phyloP scores from a whole-genome alignment of 1,284 basidiomycete genomes.

The Ceratobasidium sp. region DNA sequence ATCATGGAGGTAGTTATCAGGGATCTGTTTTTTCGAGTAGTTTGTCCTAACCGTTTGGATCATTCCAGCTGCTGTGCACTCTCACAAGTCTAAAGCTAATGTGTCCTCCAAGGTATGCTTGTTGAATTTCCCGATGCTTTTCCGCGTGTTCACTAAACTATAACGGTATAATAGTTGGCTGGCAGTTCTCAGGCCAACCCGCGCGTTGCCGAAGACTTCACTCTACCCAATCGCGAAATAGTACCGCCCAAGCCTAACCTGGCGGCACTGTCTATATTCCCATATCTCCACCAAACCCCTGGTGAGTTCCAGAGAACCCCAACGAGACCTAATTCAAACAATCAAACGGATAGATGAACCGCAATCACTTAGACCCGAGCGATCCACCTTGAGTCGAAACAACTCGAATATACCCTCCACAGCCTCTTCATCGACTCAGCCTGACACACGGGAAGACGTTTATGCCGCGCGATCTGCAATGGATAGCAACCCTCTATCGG shows the following conservation, averaged over 20 bases:
- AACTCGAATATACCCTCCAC: constrained; percentile 30
- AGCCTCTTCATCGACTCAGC: constrained; percentile 18
- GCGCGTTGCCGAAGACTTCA: constrained; percentile 35
- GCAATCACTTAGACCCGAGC: constrained; percentile 17
- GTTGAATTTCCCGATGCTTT: not conserved
- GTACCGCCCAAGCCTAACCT: constrained; percentile 25
- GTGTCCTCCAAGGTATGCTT: constrained; percentile 32
- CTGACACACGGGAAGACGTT: constrained; percentile 25
- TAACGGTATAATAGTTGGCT: not conserved
- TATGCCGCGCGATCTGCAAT: constrained; percentile 37
- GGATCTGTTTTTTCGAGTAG: not conserved
- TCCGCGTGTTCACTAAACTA: not conserved
- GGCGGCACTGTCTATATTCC: constrained; percentile 33
- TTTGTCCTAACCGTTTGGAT: not conserved
- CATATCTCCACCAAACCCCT: constrained; percentile 33
- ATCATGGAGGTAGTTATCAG: constrained; percentile 18
- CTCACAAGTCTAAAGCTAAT: constrained; percentile 35
- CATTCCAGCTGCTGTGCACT: not conserved
- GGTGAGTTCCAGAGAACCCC: constrained; percentile 3
- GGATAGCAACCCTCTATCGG: constrained; percentile 33
- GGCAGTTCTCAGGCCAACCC: constrained; percentile 34
- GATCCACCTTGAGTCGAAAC: constrained; percentile 14
- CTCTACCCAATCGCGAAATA: constrained; percentile 23
- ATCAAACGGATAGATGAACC: constrained; percentile 5
- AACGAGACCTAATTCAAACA: not conserved